Evolutionary conservation across 768 basidiomycete species (phyloP), one percentile per base, ranked within the genome.

Genomic region (Leccinum fibrillosum): DNA sequence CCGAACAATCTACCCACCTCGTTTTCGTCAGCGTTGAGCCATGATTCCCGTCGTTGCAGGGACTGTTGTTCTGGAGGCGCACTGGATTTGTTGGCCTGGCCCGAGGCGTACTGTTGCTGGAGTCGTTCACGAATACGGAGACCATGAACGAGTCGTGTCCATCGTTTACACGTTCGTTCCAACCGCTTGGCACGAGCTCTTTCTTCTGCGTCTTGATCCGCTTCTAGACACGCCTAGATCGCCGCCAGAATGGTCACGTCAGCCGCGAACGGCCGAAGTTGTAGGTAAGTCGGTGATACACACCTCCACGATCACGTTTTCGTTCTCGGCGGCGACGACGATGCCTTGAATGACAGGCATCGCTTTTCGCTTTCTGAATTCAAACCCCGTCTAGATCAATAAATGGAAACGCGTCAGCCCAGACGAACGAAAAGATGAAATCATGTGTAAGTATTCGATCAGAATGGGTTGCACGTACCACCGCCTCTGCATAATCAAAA

Each of bases 401-500:
- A 54, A 30, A 58, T 47, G 55, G 51, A 35, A 54, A 54, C 13
- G 52, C 37, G 39, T 32, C 45, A 49, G 21, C 50, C 25, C 25
- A 8, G 50, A 54, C 45, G n/a, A 28, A 56, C 6, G 32, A n/a
- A 34, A 19, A 49, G 48, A 62, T 54, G 49, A 56, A 58, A 48
- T 55, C 52, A 54, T 49, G 57, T 42, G 30, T 19, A 10, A 9
- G 42, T 7, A 42, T 59, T 55, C 30, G 50, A 57, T 51, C 49
- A 54, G 53, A 62, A 57, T 67, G 53, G 52, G 2, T 32, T 56
- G 19, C 54, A 84, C 92, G 57, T 71, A 98, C 96, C 73, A 98
- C 94, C 47, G 97, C 94, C 73, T 98, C 96, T 25, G 94, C 96
- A 75, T 82, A 90, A 74, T 95, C 90, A 59, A 98, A 87, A 9